A percentile compares a stretch with the other conserved stretches of the same genome.
Conservation (phyloP, 495 filamentous ascomycete genomes). For the Penicillium arizonense region DNA sequence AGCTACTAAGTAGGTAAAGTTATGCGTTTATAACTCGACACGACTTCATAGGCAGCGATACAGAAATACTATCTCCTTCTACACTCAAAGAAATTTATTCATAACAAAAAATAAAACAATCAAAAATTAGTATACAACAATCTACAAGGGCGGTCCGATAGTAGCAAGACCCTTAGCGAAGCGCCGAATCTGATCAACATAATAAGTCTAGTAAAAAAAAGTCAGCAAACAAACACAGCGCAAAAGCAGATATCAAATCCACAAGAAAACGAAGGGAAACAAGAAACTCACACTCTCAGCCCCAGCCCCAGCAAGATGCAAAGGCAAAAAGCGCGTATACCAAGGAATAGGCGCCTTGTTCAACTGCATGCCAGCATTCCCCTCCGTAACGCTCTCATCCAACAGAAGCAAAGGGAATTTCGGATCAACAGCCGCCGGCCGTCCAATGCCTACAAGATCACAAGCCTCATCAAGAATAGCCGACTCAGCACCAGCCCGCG, state of each 20-base stretch:
- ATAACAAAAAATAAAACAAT: not conserved
- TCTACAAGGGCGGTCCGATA: conserved; percentile 22
- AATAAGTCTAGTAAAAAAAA: conserved; percentile 29
- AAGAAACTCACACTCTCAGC: conserved; percentile 38
- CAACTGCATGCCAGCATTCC: conserved; percentile 44
- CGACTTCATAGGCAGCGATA: too few relatives aligned
- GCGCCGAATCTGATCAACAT: conserved; percentile 38
- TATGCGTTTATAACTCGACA: too few relatives aligned
- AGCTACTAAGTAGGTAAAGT: too few relatives aligned
- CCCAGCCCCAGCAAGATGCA: conserved; percentile 43
- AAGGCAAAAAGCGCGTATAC: conserved; percentile 30
- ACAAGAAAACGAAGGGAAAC: conserved; percentile 6
- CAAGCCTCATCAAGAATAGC: conserved; percentile 53
- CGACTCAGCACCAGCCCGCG: conserved; percentile 50
- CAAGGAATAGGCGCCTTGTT: conserved; percentile 34
- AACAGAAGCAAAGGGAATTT: conserved; percentile 49
- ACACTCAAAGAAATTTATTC: too few relatives aligned
- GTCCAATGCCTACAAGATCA: conserved; percentile 56
- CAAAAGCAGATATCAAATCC: not conserved
- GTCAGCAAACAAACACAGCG: not conserved
- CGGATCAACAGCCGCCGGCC: conserved; percentile 52
- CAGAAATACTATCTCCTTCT: too few relatives aligned
- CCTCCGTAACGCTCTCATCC: conserved; percentile 49
- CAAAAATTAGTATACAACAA: not conserved
- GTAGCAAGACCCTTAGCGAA: conserved; percentile 37